Evolutionary conservation across 352 stramenopile species (phyloP), one percentile per base, ranked within the genome.

Genomic region (Peronospora belbahrii): DNA sequence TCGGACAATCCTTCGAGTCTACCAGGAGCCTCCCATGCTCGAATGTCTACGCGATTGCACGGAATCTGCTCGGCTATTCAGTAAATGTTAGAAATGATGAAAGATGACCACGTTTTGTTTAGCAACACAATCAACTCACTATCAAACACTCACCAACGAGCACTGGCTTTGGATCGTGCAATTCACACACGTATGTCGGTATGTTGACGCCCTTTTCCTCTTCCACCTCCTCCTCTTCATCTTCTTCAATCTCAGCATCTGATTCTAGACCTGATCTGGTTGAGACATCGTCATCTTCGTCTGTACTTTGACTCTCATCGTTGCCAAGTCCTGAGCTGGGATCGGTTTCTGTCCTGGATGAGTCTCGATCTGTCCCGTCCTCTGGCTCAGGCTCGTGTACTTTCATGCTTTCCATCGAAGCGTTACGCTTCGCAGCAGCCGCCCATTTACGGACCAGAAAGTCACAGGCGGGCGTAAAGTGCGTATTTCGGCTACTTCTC

Each of bases 151-250:
- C 44, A 89, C 77, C 77, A 38, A 76, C 56, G 42, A 89, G 71
- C 28, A 89, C 70, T 7, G 64, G 54, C 40, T 87, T 87, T 5
- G 78, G 78, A 56, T 89, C 78, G 41, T 89, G 78, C 7, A 85
- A 59, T 44, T 80, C 73, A 40, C 78, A 89, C 19, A 89, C 62
- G 34, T 87, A 89, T 11, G 78, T 87, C 6, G 74, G 65, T 37
- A 84, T 69, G 4, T 48, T 20, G 39, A 56, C 49, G n/a, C 67
- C 45, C 24, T 59, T 51, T 7, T 56, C 53, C 13, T 62, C 49
- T 2, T 59, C 59, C 1, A 63, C 45, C 1, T 67, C 54, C 17
- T 52, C 27, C n/a, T 43, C 64, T 5, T 59, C 32, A n/a, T 69
- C 51, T 20, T 68, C 49, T 13, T 66, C 47, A 6, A 64, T 36